phyloP scores from a whole-genome alignment of 768 basidiomycete species.

The Tephrocybe sp. region DNA sequence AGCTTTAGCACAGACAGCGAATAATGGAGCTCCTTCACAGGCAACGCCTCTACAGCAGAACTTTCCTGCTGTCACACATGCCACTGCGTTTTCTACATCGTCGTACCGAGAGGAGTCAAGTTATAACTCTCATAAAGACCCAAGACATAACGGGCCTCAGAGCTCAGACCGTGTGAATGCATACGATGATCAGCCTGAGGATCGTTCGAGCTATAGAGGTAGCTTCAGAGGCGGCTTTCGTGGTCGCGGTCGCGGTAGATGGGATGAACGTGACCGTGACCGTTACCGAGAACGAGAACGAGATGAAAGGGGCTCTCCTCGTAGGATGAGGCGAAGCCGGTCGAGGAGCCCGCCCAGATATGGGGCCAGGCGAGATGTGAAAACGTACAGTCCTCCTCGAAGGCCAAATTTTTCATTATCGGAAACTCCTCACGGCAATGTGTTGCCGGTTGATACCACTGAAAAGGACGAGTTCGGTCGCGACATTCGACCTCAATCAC shows the following conservation, averaged over 20 bases:
- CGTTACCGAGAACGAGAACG: constrained; percentile 48
- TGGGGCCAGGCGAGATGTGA: constrained; percentile 47
- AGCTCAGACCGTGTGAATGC: constrained; percentile 50
- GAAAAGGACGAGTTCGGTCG: constrained; percentile 87
- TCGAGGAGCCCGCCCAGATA: constrained; percentile 74
- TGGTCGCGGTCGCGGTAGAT: constrained; percentile 53
- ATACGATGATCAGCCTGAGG: constrained; percentile 50
- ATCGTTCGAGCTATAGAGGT: constrained; percentile 51
- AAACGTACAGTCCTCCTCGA: constrained; percentile 61
- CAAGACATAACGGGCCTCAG: constrained; percentile 47
- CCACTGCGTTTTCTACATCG: constrained; percentile 30
- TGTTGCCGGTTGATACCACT: constrained; percentile 28
- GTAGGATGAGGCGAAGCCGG: constrained; percentile 58
- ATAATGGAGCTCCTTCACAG: constrained; percentile 29
- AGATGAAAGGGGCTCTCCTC: constrained; percentile 36
- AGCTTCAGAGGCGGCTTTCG: constrained; percentile 54
- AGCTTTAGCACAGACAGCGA: constrained; percentile 65
- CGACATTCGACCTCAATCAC: constrained; percentile 65
- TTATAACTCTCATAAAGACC: constrained; percentile 37
- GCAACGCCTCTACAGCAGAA: constrained; percentile 30
- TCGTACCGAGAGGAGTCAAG: constrained; percentile 43
- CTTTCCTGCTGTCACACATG: constrained; percentile 31
- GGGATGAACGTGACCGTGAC: constrained; percentile 64
- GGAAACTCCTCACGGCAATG: constrained; percentile 23
- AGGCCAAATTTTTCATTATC: constrained; percentile 37